phyloP scores from a whole-genome alignment of 2,329 filamentous ascomycete genomes.

The Botrytis byssoidea region DNA sequence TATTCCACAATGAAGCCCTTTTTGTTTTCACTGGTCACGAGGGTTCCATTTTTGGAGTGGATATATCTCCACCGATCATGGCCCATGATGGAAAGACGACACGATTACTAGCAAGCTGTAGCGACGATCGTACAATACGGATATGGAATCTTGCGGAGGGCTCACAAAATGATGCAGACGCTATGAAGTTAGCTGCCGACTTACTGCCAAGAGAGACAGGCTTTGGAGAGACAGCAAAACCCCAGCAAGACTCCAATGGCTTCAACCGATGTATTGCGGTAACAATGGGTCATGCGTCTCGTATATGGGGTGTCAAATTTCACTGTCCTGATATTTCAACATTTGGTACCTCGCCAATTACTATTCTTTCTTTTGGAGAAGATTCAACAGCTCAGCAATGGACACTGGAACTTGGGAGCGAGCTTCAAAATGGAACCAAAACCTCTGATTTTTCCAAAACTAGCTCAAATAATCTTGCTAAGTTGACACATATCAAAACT shows the following conservation, averaged over 20 bases:
- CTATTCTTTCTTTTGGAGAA: constrained; percentile 78
- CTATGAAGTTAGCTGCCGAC: neutral
- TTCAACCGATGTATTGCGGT: constrained; percentile 59
- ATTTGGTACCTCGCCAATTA: constrained; percentile 39
- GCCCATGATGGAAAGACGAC: constrained; percentile 43
- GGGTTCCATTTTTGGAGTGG: constrained; percentile 89
- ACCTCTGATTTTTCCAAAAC: neutral
- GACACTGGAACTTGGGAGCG: constrained; percentile 39
- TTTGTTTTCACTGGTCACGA: constrained; percentile 69
- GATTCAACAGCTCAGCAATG: constrained; percentile 77
- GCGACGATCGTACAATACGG: constrained; percentile 86
- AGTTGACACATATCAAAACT: constrained; percentile 53
- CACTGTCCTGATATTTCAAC: constrained; percentile 37
- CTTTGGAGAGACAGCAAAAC: constrained; percentile 50
- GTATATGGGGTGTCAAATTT: constrained; percentile 86
- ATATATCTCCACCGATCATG: constrained; percentile 62
- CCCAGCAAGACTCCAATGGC: constrained; percentile 35
- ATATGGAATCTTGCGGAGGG: constrained; percentile 70
- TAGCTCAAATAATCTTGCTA: constrained; percentile 20
- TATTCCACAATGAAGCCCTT: constrained; percentile 45
- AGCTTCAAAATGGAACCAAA: neutral
- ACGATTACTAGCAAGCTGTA: constrained; percentile 83
- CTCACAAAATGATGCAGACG: constrained; percentile 5
- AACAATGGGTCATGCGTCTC: constrained; percentile 81
- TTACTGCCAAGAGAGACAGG: constrained; percentile 54